Evolutionary conservation across 2,329 filamentous ascomycete genomes (phyloP), one percentile per base, ranked within the genome.

Genomic region (Colletotrichum sp.): DNA sequence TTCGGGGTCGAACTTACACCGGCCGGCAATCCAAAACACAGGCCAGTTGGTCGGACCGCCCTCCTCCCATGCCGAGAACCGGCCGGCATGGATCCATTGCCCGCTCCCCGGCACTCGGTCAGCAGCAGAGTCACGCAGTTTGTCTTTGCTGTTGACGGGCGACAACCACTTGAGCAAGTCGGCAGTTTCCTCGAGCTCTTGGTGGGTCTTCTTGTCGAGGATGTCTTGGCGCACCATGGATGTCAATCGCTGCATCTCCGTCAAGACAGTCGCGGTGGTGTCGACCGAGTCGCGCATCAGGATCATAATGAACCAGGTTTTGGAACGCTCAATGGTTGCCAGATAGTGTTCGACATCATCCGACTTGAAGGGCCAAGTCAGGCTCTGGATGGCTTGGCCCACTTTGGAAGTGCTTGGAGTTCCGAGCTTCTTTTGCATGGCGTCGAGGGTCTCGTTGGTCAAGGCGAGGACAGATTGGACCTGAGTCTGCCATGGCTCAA

Each of bases 281-380:
- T 80, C 80, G 49, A 69, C 74, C n/a, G 76, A 77, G 67, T 81
- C 78, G 49, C 72, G 75, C 49, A 81, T 75, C 15, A 81, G 71
- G 2, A 79, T 72, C 79, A 81, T 80, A 52, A 81, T 77, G 60
- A 80, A 81, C 80, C 79, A 81, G 4, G 78, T 78, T 70, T 81
- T 81, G 57, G 79, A 75, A 24, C 79, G 70, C 49, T 81, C 80
- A 4, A 80, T 55, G 13, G 77, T 78, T 21, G 66, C 68, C 30
- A 81, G 64, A 21, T 79, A 78, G 21, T 79, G 79, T 39, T 78
- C 68, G 6, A 81, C 62, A 30, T 80, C 77, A 2, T 59, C 77
- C 15, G 70, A 70, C 39, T 74, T 74, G 30, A 80, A 79, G 8
- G 80, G 79, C 79, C 79, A 81, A n/a, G 77, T 63, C 2, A 78